These are phyloP conservation scores for Pouteria glomerata DNA, from an alignment of 148 eudicot genomes.

Conservation along the genomic window DNA sequence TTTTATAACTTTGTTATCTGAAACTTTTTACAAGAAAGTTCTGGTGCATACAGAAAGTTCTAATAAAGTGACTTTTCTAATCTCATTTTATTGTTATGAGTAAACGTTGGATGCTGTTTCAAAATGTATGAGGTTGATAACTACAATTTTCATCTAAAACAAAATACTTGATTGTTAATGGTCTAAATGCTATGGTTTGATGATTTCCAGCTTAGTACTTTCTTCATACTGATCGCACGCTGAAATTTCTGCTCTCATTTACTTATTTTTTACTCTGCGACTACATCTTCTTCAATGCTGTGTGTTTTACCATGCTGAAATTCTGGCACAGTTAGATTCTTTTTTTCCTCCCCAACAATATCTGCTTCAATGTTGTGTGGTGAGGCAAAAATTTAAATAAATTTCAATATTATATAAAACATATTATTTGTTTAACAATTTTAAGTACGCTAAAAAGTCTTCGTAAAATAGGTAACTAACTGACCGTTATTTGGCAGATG, in stretches of 20 bases:
- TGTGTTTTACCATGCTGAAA: not conserved
- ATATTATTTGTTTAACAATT: too few species aligned
- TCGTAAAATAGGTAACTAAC: not conserved
- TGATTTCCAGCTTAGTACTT: too few species aligned
- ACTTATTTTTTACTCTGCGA: not conserved
- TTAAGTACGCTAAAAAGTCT: too few species aligned
- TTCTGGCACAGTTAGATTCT: too few species aligned
- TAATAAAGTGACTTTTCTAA: not conserved
- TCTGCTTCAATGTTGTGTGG: too few species aligned
- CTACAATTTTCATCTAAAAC: not conserved
- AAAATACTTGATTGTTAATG: not conserved
- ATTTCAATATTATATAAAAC: too few species aligned
- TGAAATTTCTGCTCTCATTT: not conserved
- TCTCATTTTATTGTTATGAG: not conserved
- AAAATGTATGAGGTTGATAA: not conserved
- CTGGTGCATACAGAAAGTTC: not conserved
- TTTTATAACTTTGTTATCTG: not conserved
- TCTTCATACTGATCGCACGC: not conserved
- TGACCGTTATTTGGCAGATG: constrained; percentile 54
- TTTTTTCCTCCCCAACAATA: too few species aligned
- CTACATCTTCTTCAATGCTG: not conserved
- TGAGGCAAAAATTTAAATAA: not conserved
- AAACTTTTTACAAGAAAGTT: not conserved
- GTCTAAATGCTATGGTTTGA: not conserved
- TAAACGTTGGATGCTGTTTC: not conserved